A percentile compares a stretch with the other conserved stretches of the same genome.
These are phyloP conservation scores for Phytophthora nicotianae DNA, from an alignment of 352 stramenopile genomes.

Conservation along the genomic window DNA sequence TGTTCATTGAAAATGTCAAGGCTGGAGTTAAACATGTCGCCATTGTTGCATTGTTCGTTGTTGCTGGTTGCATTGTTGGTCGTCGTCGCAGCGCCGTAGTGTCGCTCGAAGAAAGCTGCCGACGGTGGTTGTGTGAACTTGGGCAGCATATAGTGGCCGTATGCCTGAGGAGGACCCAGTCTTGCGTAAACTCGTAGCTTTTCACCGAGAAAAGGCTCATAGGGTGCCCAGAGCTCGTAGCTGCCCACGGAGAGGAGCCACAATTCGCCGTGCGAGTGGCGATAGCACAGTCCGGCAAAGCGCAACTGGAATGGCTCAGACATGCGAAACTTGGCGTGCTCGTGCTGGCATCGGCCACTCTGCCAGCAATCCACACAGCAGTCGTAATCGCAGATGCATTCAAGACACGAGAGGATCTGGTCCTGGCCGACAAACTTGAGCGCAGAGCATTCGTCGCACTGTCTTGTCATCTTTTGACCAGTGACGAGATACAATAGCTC, in stretches of 20 bases:
- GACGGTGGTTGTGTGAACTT: constrained; percentile 37
- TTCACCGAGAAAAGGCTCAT: constrained; percentile 40
- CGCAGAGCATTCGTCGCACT: constrained; percentile 40
- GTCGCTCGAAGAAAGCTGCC: constrained; percentile 33
- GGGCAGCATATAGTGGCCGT: constrained; percentile 36
- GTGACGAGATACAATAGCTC: constrained; percentile 39
- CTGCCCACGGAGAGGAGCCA: constrained; percentile 36
- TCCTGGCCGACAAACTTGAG: constrained; percentile 42
- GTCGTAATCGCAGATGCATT: constrained; percentile 37
- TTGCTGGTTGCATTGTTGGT: constrained; percentile 10
- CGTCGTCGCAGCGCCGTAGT: constrained; percentile 26
- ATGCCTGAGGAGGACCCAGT: constrained; percentile 28
- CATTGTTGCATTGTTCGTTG: constrained; percentile 18
- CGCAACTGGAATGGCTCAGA: constrained; percentile 42
- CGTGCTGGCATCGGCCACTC: constrained; percentile 35
- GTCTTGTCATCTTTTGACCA: constrained; percentile 40
- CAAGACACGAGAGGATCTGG: constrained; percentile 37
- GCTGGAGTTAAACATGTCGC: constrained; percentile 20
- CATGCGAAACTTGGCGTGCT: constrained; percentile 42
- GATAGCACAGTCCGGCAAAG: constrained; percentile 40
- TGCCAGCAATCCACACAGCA: constrained; percentile 35
- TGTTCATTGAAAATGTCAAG: constrained; percentile 38
- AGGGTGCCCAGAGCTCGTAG: constrained; percentile 40
- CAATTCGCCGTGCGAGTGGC: constrained; percentile 40
- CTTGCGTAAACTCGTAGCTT: constrained; percentile 29